Conservation (phyloP, 148 eudicot genomes). For the Camellia sinensis region DNA sequence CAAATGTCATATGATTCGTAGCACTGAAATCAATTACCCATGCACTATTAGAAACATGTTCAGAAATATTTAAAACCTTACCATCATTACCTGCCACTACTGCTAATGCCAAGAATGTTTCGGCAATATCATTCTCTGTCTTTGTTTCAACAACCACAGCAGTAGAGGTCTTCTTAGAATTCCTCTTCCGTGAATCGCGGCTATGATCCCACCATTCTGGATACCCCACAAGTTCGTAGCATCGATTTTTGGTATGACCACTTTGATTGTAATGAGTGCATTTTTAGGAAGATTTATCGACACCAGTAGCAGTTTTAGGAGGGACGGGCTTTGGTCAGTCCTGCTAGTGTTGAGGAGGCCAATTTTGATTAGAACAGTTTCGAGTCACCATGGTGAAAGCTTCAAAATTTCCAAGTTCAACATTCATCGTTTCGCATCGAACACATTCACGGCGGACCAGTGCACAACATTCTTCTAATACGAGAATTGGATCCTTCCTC, state of each 20-base stretch:
- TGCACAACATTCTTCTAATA: not conserved
- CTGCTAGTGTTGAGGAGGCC: not conserved
- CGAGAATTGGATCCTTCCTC: not conserved
- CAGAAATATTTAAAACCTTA: too few relatives aligned
- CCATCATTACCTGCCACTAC: too few relatives aligned
- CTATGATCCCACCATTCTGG: too few relatives aligned
- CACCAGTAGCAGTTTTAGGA: not conserved
- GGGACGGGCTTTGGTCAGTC: not conserved
- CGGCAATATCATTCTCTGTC: not conserved
- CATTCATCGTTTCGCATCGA: not conserved
- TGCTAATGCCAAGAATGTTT: too few relatives aligned
- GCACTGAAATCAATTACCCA: not conserved
- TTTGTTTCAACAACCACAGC: not conserved
- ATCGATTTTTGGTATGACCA: not conserved
- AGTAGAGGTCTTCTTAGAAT: not conserved
- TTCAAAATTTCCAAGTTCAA: not conserved
- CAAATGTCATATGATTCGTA: not conserved
- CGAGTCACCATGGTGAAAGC: not conserved
- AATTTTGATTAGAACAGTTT: too few relatives aligned
- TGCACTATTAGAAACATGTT: not conserved
- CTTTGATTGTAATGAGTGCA: slow-evolving; percentile 1
- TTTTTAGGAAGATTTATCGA: not conserved
- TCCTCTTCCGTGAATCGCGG: not conserved
- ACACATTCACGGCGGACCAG: not conserved
- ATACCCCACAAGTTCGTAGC: not conserved